Conservation (phyloP, 179 eudicot species). For the Camellia oleifera region DNA sequence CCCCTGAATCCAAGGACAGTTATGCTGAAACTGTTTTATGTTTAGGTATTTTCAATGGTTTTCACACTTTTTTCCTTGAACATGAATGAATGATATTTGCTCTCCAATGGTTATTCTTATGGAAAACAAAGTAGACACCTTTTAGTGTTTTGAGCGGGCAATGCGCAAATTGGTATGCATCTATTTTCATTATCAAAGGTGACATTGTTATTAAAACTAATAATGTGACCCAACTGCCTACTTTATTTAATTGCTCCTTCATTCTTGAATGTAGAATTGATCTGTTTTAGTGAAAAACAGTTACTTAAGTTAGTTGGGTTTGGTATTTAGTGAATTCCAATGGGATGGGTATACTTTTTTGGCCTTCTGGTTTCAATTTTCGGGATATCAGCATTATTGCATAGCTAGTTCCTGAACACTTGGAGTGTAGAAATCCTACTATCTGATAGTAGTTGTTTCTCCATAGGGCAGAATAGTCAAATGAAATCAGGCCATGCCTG, state of each 20-base stretch:
- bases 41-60: background rate
- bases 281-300: background rate
- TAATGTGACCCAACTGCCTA: background rate
- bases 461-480: background rate
- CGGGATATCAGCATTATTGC: background rate
- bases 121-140: slow-evolving; percentile 91
- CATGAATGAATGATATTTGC: slow-evolving; percentile 98
- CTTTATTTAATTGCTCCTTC: background rate
- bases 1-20: background rate
- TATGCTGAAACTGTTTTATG: background rate
- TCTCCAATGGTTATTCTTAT: slow-evolving; percentile 94
- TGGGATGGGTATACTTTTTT: background rate
- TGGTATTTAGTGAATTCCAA: background rate
- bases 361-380: background rate
- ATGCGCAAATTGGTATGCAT: slow-evolving; percentile 88
- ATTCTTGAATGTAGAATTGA: too few species aligned
- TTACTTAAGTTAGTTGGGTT: slow-evolving; percentile 3
- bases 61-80: slow-evolving; percentile 13
- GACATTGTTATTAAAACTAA: background rate
- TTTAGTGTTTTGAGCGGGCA: slow-evolving; percentile 96
- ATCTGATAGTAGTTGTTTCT: background rate
- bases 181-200: background rate
- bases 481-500: too few species aligned
- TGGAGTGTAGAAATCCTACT: background rate
- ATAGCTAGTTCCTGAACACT: background rate